Percentiles rank a stretch among this genome's conserved stretches.
These are phyloP conservation scores for Capronia americana DNA, from an alignment of 2,329 filamentous ascomycete genomes.

Conservation along the genomic window DNA sequence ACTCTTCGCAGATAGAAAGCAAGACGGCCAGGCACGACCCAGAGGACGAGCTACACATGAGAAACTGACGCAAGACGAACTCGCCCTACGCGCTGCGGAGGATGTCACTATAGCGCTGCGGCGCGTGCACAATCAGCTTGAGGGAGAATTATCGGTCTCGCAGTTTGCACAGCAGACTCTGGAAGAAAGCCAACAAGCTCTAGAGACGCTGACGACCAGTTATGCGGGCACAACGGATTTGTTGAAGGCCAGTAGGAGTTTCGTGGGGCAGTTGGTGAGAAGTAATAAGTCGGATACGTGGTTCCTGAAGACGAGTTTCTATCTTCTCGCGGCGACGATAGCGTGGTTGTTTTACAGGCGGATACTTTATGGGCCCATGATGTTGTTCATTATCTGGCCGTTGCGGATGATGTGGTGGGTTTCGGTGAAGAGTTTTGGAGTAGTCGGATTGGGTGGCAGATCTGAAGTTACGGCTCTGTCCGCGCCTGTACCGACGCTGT, in stretches of 20 bases:
- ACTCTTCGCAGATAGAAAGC: constrained; percentile 65
- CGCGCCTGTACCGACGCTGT: constrained; percentile 26
- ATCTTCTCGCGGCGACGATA: constrained; percentile 77
- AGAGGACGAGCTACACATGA: constrained; percentile 47
- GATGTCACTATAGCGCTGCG: constrained; percentile 86
- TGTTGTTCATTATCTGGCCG: constrained; percentile 87
- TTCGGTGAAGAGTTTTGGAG: constrained; percentile 60
- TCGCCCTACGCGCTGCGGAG: constrained; percentile 74
- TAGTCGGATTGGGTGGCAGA: constrained; percentile 25
- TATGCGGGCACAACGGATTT: constrained; percentile 82
- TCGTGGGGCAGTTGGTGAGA: constrained; percentile 78
- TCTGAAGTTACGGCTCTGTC: constrained; percentile 12
- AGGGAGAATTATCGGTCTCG: constrained; percentile 81
- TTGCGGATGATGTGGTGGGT: constrained; percentile 70
- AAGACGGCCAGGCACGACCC: constrained; percentile 14
- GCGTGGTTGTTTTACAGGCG: constrained; percentile 86
- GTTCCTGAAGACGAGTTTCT: constrained; percentile 92
- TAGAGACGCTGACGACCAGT: constrained; percentile 79
- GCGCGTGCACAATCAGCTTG: constrained; percentile 85
- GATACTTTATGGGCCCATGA: constrained; percentile 84
- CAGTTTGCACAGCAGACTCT: constrained; percentile 90
- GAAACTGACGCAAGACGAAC: constrained; percentile 71
- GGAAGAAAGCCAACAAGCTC: constrained; percentile 68
- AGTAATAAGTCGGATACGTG: constrained; percentile 97
- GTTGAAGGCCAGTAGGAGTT: constrained; percentile 72